A percentile compares a stretch with the other conserved stretches of the same genome.
Conservation (phyloP, 2,329 filamentous ascomycete genomes). For the Trichoderma polysporum region DNA sequence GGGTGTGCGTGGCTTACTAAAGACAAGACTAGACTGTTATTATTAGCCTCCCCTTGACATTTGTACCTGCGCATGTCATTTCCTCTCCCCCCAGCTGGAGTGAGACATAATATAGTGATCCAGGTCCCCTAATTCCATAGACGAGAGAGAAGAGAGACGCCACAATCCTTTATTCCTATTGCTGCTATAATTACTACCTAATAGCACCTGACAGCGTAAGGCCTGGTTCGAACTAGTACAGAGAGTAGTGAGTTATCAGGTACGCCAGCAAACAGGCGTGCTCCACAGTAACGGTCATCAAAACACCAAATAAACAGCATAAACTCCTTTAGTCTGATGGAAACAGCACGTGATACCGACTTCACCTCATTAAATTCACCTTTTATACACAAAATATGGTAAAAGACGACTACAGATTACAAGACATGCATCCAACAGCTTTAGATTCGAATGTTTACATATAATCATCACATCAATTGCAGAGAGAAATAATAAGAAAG, state of each 20-base stretch:
- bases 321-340: not conserved
- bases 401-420: not conserved
- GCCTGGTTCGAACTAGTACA: no score
- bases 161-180: not conserved
- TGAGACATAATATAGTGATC: not conserved
- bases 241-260: no score
- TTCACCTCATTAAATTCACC: not conserved
- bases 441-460: no score
- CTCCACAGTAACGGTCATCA: not conserved
- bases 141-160: not conserved
- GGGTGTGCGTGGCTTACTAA: not conserved
- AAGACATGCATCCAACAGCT: not conserved
- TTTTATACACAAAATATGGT: not conserved
- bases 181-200: not conserved
- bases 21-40: not conserved
- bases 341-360: not conserved
- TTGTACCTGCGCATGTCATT: not conserved
- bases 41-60: not conserved
- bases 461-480: no score
- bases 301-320: not conserved
- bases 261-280: not conserved
- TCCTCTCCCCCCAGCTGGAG: not conserved
- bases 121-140: not conserved
- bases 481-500: no score
- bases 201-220: no score